Base-by-base conservation (phyloP, 2,329 filamentous ascomycete species). In the Nemania sp. region DNA sequence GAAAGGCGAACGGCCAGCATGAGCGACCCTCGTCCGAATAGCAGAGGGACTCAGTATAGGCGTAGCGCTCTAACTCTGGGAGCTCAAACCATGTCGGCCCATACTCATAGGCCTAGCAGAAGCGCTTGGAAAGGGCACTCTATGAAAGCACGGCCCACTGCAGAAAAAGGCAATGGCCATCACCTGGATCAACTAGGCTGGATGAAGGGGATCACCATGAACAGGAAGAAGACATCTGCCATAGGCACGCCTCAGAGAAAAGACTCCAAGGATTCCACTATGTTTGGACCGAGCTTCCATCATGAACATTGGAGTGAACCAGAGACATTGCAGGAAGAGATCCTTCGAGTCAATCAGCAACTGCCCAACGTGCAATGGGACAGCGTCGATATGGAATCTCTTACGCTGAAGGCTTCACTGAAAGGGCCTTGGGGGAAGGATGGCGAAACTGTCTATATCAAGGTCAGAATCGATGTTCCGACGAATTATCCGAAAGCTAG, bases 121-220 rank as follows among this genome's bases (percentile, higher is more conserved):
- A 50, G 59, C 3, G 73, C 74, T 3, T 84, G 81, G 81, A 75
- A 77, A 60, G 77, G 80, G 3, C 78, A 79, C 2, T 81, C 81
- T 1, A 84, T 85, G 81, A 84, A 81, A 63, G 79, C 79, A 20
- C 81, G 79, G 51, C 73, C 74, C 19, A 66, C 70, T 2, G 67
- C 71, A 5, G 69, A 69, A 14, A 78, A 73, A 45, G 65, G 73
- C 15, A 50, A 70, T 22, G 77, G 82, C 52, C 73, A 75, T 31
- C 80, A 74, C 51, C 75, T 80, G 41, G 77, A 80, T 19, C 83
- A 86, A 58, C 83, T 88, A 49, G 82, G 81, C 12, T 88, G 84
- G 84, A 86, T 88, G 81, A 86, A 83, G 64, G 84, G 84, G 5
- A 84, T 88, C 54, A 84, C 80, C 26, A 83, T 86, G 74, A 83